These are phyloP conservation scores for Voacanga thouarsii DNA, from an alignment of 257 asterid species.

Conservation along the genomic window DNA sequence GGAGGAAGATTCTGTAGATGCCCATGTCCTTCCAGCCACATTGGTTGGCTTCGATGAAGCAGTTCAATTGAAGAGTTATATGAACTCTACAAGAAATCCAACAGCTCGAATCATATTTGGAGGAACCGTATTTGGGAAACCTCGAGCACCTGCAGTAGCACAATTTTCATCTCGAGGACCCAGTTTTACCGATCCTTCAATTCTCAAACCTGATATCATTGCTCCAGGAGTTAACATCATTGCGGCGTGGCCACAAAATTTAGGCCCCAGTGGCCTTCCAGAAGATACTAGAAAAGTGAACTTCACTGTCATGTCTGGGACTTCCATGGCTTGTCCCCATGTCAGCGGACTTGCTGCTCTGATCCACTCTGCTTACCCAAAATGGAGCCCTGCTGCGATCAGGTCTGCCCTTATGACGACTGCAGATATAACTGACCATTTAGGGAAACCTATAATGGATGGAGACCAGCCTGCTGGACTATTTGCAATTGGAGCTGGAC, in stretches of 20 bases:
- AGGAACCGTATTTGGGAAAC: slow-evolving; percentile 58
- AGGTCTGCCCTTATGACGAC: slow-evolving; percentile 91
- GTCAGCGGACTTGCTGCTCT: slow-evolving; percentile 80
- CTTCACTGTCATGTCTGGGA: slow-evolving; percentile 92
- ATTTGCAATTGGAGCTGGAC: slow-evolving; percentile 86
- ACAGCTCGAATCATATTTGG: slow-evolving; percentile 68
- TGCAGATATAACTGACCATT: slow-evolving; percentile 55
- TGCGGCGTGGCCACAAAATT: slow-evolving; percentile 93
- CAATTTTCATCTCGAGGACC: slow-evolving; percentile 92
- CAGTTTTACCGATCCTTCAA: slow-evolving; percentile 71
- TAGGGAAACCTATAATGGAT: slow-evolving; percentile 72
- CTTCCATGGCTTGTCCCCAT: slow-evolving; percentile 97
- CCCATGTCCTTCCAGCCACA: slow-evolving; percentile 80
- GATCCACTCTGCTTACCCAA: slow-evolving; percentile 66
- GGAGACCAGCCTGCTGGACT: slow-evolving; percentile 63
- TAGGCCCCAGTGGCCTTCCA: slow-evolving; percentile 83
- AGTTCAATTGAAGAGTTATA: slow-evolving; percentile 40
- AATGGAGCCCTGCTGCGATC: slow-evolving; percentile 77
- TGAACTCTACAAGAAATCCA: slow-evolving; percentile 54
- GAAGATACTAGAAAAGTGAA: slow-evolving; percentile 84
- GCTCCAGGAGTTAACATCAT: slow-evolving; percentile 94
- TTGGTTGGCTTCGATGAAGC: slow-evolving; percentile 67
- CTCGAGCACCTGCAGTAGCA: slow-evolving; percentile 83
- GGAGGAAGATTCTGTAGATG: slow-evolving; percentile 89
- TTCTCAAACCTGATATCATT: slow-evolving; percentile 82